phyloP scores from a whole-genome alignment of 257 asterid species.

The Ilex asprella region DNA sequence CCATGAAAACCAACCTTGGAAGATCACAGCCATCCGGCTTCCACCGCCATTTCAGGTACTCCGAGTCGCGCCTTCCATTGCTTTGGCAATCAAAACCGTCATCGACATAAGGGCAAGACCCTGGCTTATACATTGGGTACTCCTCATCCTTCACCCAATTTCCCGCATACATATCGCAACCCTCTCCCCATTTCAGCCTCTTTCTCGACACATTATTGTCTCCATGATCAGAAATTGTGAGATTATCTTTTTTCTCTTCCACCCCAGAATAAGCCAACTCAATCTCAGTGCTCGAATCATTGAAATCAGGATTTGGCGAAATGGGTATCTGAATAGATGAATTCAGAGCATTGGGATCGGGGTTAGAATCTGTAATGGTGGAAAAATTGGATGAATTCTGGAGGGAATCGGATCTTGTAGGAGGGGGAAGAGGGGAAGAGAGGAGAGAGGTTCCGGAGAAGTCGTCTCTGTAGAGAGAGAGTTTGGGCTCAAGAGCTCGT shows the following conservation, averaged over 20 bases:
- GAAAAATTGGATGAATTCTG: neutral
- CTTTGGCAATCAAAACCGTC: constrained; percentile 80
- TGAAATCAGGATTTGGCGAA: too few species aligned
- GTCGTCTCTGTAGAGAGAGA: constrained; percentile 29
- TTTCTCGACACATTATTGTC: neutral
- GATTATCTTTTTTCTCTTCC: too few species aligned
- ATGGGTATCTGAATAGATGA: too few species aligned
- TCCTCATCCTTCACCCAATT: constrained; percentile 80
- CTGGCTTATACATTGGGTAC: constrained; percentile 61
- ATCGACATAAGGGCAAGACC: constrained; percentile 86
- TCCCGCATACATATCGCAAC: constrained; percentile 66
- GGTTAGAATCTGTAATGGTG: too few species aligned
- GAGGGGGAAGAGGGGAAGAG: neutral
- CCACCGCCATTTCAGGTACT: constrained; percentile 84
- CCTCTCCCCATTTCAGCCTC: constrained; percentile 8
- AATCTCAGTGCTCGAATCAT: too few species aligned
- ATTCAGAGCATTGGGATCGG: too few species aligned
- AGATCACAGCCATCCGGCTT: constrained; percentile 79
- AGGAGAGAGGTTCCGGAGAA: constrained; percentile 19
- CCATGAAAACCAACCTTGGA: constrained; percentile 53
- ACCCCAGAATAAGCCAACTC: too few species aligned
- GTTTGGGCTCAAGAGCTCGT: constrained; percentile 36
- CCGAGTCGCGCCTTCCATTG: constrained; percentile 84
- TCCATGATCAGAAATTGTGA: too few species aligned
- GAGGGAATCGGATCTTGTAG: neutral